Conservation (phyloP, 306 rosid genomes). For the Carpinus fangiana region DNA sequence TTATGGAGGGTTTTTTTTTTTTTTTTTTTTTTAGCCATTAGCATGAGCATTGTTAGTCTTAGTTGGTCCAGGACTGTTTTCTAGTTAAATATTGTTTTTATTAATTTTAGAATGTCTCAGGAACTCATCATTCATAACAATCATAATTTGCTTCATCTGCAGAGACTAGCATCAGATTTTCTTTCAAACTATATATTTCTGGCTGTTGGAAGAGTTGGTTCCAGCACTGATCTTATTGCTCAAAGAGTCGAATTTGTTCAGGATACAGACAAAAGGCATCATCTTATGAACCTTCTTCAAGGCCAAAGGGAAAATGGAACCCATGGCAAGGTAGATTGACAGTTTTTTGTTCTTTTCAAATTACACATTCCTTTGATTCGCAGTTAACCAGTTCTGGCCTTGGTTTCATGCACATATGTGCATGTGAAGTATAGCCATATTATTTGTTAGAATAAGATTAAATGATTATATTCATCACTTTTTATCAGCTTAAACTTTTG, state of each 20-base stretch:
- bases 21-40: neutral
- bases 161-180: constrained; percentile 97
- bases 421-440: neutral
- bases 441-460: neutral
- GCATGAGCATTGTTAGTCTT: neutral
- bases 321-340: constrained; percentile 71
- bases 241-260: constrained; percentile 96
- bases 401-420: neutral
- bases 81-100: neutral
- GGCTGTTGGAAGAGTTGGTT: constrained; percentile 99
- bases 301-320: constrained; percentile 81
- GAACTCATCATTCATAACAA: neutral
- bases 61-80: neutral
- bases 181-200: constrained; percentile 80
- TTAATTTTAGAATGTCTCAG: neutral
- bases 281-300: constrained; percentile 96
- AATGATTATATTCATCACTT: too few species aligned
- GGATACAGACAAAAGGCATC: constrained; percentile 92
- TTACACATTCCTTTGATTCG: neutral
- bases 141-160: constrained; percentile 26
- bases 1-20: neutral
- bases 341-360: neutral
- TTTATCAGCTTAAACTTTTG: too few species aligned
- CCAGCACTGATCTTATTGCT: constrained; percentile 89
- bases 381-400: neutral